Evolutionary conservation across 306 rosid species (phyloP).

Genomic region (Vicia faba): DNA sequence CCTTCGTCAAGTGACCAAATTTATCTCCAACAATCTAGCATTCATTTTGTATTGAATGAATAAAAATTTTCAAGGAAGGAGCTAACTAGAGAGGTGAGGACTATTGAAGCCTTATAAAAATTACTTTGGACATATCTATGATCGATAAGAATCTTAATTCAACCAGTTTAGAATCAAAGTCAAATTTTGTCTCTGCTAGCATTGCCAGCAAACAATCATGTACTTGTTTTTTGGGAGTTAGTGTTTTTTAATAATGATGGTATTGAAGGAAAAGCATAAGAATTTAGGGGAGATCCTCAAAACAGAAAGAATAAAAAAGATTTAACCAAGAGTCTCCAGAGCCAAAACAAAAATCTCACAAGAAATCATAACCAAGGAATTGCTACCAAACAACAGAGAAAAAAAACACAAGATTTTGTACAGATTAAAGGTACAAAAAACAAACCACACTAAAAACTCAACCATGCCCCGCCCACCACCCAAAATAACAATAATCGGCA

Average conservation of each 20-base stretch:
- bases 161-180: constrained; percentile 1
- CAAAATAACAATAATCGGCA: neutral
- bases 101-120: neutral
- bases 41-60: neutral
- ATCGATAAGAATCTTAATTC: neutral
- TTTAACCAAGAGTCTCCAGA: neutral
- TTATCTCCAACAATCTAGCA: neutral
- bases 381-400: neutral
- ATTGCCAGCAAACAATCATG: neutral
- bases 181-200: neutral
- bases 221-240: neutral
- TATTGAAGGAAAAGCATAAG: neutral
- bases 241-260: neutral
- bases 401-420: neutral
- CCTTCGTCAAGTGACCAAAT: constrained; percentile 11
- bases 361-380: constrained; percentile 1
- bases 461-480: neutral
- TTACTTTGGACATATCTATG: neutral
- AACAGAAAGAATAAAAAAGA: neutral
- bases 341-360: constrained; percentile 1
- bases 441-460: constrained; percentile 5
- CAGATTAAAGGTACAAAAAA: neutral
- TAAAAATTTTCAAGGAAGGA: constrained; percentile 25
- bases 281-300: neutral
- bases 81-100: neutral